These are phyloP conservation scores for Chlorella vulgaris DNA, from an alignment of 139 green algal species.

Conservation along the genomic window DNA sequence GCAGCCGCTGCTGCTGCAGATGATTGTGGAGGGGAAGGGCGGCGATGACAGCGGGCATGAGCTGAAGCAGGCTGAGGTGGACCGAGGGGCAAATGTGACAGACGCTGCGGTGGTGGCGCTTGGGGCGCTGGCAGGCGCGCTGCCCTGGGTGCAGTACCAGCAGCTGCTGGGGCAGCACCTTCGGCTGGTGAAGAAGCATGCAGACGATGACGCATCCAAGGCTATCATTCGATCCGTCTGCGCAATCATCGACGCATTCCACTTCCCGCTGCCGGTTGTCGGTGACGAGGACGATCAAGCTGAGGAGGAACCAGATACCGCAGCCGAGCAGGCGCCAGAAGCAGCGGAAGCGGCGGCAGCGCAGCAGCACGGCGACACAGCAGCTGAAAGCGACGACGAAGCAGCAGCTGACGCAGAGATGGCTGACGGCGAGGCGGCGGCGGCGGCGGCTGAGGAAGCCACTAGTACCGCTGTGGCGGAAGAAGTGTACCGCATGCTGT, in stretches of 20 bases:
- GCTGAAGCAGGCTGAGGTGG: conserved; percentile 55
- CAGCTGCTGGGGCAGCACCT: conserved; percentile 70
- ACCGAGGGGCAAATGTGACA: conserved; percentile 69
- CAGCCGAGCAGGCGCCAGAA: background rate
- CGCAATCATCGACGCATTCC: conserved; percentile 81
- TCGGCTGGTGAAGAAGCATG: conserved; percentile 54
- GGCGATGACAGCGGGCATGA: conserved; percentile 52
- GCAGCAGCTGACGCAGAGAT: background rate
- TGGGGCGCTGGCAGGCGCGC: conserved; percentile 44
- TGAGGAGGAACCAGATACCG: background rate
- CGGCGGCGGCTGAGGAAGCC: conserved; percentile 14
- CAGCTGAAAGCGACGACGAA: background rate
- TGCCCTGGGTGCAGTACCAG: conserved; percentile 80
- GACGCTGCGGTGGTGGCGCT: conserved; percentile 76
- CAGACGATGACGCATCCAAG: conserved; percentile 42
- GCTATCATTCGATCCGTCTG: conserved; percentile 71
- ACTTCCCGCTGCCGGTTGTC: conserved; percentile 66
- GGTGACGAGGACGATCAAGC: conserved; percentile 11
- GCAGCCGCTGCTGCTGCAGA: conserved; percentile 69
- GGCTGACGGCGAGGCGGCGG: background rate
- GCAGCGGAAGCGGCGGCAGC: background rate
- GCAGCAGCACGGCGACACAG: background rate
- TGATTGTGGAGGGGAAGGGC: conserved; percentile 62
- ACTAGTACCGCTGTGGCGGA: conserved; percentile 24
- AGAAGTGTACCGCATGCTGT: conserved; percentile 33